These are phyloP conservation scores for Phytophthora citricola DNA, from an alignment of 352 stramenopile genomes.

Conservation along the genomic window DNA sequence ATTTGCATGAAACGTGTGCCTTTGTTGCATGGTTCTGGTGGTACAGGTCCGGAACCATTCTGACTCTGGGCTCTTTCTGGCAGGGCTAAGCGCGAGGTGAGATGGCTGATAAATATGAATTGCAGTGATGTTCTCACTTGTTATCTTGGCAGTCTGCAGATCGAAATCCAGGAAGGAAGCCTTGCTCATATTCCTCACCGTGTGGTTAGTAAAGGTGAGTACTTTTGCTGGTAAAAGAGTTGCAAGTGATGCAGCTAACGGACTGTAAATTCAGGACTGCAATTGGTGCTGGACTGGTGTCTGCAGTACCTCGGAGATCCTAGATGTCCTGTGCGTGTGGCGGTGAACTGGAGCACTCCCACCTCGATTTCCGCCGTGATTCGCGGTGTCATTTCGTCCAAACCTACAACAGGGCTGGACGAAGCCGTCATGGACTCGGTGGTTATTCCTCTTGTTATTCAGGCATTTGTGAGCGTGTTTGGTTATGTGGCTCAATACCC, in stretches of 20 bases:
- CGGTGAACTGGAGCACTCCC: conserved; percentile 55
- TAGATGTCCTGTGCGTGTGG: conserved; percentile 47
- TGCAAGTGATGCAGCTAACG: neutral
- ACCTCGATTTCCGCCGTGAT: conserved; percentile 47
- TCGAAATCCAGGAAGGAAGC: conserved; percentile 47
- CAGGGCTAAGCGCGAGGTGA: conserved; percentile 35
- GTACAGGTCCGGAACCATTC: conserved; percentile 42
- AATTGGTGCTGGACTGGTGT: conserved; percentile 55
- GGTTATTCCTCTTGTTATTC: conserved; percentile 48
- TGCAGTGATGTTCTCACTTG: neutral
- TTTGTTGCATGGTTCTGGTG: conserved; percentile 23
- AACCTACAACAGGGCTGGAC: conserved; percentile 28
- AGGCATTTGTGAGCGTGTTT: conserved; percentile 56
- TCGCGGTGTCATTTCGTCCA: conserved; percentile 51
- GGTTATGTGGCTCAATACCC: conserved; percentile 44
- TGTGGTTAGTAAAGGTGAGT: conserved; percentile 40
- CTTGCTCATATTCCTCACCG: conserved; percentile 38
- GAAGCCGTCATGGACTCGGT: conserved; percentile 16
- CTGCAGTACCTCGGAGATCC: conserved; percentile 52
- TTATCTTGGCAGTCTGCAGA: conserved; percentile 38
- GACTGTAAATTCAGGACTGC: conserved; percentile 42
- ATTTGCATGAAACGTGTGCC: conserved; percentile 6
- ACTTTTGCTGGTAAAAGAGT: conserved; percentile 1
- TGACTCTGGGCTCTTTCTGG: conserved; percentile 54
- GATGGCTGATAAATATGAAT: neutral